phyloP scores from a whole-genome alignment of 106 monocot genomes.

The Dactylorhiza incarnata region DNA sequence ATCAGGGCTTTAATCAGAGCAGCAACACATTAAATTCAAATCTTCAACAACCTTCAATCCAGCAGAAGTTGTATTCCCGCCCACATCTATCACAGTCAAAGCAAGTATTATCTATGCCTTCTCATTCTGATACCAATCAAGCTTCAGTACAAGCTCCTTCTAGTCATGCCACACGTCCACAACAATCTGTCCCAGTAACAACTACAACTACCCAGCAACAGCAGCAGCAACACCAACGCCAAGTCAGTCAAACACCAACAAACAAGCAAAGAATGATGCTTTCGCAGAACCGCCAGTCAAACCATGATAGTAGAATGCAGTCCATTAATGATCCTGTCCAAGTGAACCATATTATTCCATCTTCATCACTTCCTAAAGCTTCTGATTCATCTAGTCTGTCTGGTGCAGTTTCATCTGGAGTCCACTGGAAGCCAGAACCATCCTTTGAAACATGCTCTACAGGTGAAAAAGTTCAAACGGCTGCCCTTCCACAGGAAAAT shows the following conservation, averaged over 20 bases:
- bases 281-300: constrained; percentile 42
- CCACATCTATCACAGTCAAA: constrained; percentile 31
- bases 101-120: constrained; percentile 21
- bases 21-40: constrained; percentile 22
- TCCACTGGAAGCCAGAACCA: constrained; percentile 52
- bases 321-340: constrained; percentile 23
- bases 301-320: constrained; percentile 32
- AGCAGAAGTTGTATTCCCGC: constrained; percentile 41
- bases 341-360: constrained; percentile 27
- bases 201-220: constrained; percentile 33
- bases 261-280: constrained; percentile 41
- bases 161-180: constrained; percentile 21
- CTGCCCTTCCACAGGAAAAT: constrained; percentile 28
- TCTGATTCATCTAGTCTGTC: constrained; percentile 31
- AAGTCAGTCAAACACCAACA: constrained; percentile 29
- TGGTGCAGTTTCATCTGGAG: constrained; percentile 22
- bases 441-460: constrained; percentile 28
- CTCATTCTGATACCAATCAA: constrained; percentile 44
- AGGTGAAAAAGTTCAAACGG: constrained; percentile 16
- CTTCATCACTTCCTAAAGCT: constrained; percentile 18
- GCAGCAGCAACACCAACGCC: constrained; percentile 12
- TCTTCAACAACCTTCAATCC: constrained; percentile 30
- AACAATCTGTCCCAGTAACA: constrained; percentile 35
- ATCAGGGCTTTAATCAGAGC: constrained; percentile 35
- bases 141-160: constrained; percentile 27